These are phyloP conservation scores for Talaromyces borbonicus DNA, from an alignment of 495 filamentous ascomycete species.

Conservation along the genomic window DNA sequence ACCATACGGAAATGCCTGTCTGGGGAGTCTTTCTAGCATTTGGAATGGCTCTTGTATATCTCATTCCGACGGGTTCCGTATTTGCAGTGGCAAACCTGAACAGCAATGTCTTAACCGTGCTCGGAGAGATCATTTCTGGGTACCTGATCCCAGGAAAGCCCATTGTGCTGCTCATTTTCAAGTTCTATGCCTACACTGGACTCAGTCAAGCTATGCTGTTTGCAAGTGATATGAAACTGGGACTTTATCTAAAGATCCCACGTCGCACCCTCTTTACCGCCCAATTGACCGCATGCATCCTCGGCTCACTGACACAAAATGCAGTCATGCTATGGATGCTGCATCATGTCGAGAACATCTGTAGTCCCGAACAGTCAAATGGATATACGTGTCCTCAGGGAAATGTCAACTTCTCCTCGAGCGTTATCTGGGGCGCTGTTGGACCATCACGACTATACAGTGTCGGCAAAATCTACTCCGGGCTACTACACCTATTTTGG, in stretches of 20 bases:
- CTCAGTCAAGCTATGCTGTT: slow-evolving; percentile 81
- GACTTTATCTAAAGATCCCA: slow-evolving; percentile 91
- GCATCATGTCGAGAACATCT: slow-evolving; percentile 60
- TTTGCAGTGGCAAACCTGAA: slow-evolving; percentile 83
- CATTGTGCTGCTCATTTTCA: slow-evolving; percentile 82
- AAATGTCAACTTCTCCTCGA: slow-evolving; percentile 82
- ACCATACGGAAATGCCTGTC: slow-evolving; percentile 65
- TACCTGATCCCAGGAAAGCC: slow-evolving; percentile 69
- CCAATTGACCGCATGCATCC: slow-evolving; percentile 69
- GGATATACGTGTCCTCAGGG: slow-evolving; percentile 84
- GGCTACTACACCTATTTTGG: slow-evolving; percentile 14
- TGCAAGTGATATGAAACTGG: slow-evolving; percentile 75
- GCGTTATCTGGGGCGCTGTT: slow-evolving; percentile 78
- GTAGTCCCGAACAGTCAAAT: slow-evolving; percentile 67
- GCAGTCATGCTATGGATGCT: slow-evolving; percentile 88
- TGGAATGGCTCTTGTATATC: slow-evolving; percentile 59
- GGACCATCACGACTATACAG: slow-evolving; percentile 59
- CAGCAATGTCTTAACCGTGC: slow-evolving; percentile 65
- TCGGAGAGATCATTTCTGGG: slow-evolving; percentile 71
- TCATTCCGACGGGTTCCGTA: slow-evolving; percentile 73
- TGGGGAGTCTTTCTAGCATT: slow-evolving; percentile 70
- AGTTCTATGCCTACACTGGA: slow-evolving; percentile 75
- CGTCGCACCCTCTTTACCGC: slow-evolving; percentile 64
- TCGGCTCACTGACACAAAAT: slow-evolving; percentile 74
- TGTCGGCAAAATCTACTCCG: slow-evolving; percentile 18